A percentile compares a stretch with the other conserved stretches of the same genome.
phyloP scores from a whole-genome alignment of 352 stramenopile genomes.

The Phytophthora sansomeana region DNA sequence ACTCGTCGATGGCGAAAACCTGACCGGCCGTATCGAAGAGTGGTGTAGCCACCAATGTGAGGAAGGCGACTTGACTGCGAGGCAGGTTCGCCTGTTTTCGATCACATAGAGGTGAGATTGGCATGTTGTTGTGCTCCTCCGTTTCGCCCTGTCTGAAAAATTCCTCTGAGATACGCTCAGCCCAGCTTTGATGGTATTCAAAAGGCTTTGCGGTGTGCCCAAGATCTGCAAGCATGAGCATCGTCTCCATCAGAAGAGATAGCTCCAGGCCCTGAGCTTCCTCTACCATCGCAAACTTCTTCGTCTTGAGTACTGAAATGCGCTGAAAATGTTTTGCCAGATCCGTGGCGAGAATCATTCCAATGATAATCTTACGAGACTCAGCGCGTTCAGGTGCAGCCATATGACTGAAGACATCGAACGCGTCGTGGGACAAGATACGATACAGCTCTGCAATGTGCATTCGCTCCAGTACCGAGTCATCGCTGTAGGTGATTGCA shows the following conservation, averaged over 20 bases:
- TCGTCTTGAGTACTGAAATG: constrained; percentile 78
- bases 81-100: constrained; percentile 64
- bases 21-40: constrained; percentile 70
- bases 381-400: constrained; percentile 33
- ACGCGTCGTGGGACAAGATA: constrained; percentile 66
- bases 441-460: constrained; percentile 73
- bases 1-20: constrained; percentile 70
- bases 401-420: constrained; percentile 73
- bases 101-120: constrained; percentile 69
- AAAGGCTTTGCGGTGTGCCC: constrained; percentile 77
- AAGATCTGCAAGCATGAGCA: constrained; percentile 75
- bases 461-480: constrained; percentile 88
- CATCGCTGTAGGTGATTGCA: constrained; percentile 94
- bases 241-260: constrained; percentile 75
- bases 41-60: constrained; percentile 67
- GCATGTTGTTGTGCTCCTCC: constrained; percentile 60
- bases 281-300: constrained; percentile 61
- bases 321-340: constrained; percentile 76
- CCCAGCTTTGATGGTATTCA: constrained; percentile 64
- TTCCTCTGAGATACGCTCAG: constrained; percentile 71
- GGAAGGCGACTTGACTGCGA: constrained; percentile 71
- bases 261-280: constrained; percentile 61
- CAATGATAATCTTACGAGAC: constrained; percentile 76
- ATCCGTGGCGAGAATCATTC: constrained; percentile 83
- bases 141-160: constrained; percentile 75